Percentiles rank a stretch among this genome's conserved stretches.
Evolutionary conservation across 768 basidiomycete species (phyloP).

Genomic region (Tylopilus rubrobrunneus): DNA sequence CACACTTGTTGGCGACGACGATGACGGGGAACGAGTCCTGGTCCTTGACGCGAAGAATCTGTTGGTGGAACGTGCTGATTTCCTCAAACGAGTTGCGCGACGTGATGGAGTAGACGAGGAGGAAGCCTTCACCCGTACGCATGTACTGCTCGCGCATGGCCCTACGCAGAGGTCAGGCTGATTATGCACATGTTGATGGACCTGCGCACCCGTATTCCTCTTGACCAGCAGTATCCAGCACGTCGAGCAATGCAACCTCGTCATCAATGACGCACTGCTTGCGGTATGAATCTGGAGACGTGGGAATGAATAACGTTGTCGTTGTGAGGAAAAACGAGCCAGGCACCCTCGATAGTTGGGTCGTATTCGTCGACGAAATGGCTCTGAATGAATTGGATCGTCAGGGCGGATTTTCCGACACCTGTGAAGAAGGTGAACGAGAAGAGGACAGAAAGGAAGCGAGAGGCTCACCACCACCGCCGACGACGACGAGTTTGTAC

Average conservation of each 20-base stretch:
- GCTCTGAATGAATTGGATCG: constrained; percentile 97
- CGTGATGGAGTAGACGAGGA: constrained; percentile 98
- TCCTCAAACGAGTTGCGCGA: constrained; percentile 96
- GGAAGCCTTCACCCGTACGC: constrained; percentile 97
- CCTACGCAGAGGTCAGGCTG: constrained; percentile 36
- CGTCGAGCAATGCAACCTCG: constrained; percentile 96
- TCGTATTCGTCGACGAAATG: constrained; percentile 93
- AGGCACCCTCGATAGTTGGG: constrained; percentile 87
- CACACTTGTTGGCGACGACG: constrained; percentile 97
- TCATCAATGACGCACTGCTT: constrained; percentile 98
- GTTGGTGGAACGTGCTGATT: constrained; percentile 93
- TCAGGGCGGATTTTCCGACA: constrained; percentile 83
- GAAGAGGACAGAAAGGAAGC: constrained; percentile 29
- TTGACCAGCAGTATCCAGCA: constrained; percentile 95
- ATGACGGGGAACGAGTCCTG: constrained; percentile 94
- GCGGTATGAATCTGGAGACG: constrained; percentile 78
- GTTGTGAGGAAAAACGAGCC: constrained; percentile 7
- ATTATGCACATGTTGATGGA: neutral
- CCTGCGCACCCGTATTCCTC: constrained; percentile 90
- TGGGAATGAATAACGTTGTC: neutral
- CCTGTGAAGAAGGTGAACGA: constrained; percentile 16
- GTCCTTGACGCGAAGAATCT: constrained; percentile 95
- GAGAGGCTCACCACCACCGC: constrained; percentile 79
- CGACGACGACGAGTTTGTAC: constrained; percentile 98
- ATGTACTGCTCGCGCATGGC: constrained; percentile 99